Evolutionary conservation across 1,284 basidiomycete genomes (phyloP).

Genomic region (Anthracocystis panici-leucophaei): DNA sequence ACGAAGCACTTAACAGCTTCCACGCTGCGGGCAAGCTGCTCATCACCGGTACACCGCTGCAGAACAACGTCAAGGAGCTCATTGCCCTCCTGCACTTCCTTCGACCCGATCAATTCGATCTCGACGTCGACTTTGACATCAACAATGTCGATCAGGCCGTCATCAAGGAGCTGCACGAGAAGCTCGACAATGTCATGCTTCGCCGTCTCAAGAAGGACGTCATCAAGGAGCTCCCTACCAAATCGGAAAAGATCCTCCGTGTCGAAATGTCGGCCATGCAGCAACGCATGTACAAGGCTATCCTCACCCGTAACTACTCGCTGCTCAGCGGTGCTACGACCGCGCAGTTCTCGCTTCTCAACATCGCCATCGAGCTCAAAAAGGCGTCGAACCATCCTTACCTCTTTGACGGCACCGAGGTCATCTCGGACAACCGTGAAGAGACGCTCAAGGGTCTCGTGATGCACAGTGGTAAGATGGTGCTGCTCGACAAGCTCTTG

Average conservation of each 20-base stretch:
- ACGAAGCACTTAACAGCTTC: slow-evolving; percentile 92
- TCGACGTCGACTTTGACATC: slow-evolving; percentile 88
- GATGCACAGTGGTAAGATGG: slow-evolving; percentile 73
- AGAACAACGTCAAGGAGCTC: slow-evolving; percentile 99
- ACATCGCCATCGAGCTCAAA: slow-evolving; percentile 70
- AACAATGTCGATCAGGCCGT: slow-evolving; percentile 70
- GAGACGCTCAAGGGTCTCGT: slow-evolving; percentile 75
- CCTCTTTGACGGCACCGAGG: slow-evolving; percentile 95
- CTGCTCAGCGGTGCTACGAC: slow-evolving; percentile 84
- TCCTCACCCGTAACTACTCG: slow-evolving; percentile 94
- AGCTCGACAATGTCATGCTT: slow-evolving; percentile 94
- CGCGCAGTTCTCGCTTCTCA: slow-evolving; percentile 81
- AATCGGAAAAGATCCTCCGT: slow-evolving; percentile 96
- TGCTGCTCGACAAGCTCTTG: slow-evolving; percentile 72
- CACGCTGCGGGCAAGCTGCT: slow-evolving; percentile 89
- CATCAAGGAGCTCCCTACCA: slow-evolving; percentile 94
- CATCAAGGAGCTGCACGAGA: slow-evolving; percentile 91
- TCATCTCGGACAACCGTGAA: slow-evolving; percentile 79
- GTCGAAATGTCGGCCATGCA: slow-evolving; percentile 98
- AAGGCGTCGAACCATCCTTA: slow-evolving; percentile 86
- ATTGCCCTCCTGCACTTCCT: slow-evolving; percentile 98
- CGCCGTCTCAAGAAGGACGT: slow-evolving; percentile 96
- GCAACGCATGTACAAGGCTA: slow-evolving; percentile 99
- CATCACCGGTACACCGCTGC: slow-evolving; percentile 97
- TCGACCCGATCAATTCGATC: slow-evolving; percentile 93